Percentiles rank a stretch among this genome's conserved stretches.
These are phyloP conservation scores for Periconia digitata DNA, from an alignment of 2,329 filamentous ascomycete genomes.

Conservation along the genomic window DNA sequence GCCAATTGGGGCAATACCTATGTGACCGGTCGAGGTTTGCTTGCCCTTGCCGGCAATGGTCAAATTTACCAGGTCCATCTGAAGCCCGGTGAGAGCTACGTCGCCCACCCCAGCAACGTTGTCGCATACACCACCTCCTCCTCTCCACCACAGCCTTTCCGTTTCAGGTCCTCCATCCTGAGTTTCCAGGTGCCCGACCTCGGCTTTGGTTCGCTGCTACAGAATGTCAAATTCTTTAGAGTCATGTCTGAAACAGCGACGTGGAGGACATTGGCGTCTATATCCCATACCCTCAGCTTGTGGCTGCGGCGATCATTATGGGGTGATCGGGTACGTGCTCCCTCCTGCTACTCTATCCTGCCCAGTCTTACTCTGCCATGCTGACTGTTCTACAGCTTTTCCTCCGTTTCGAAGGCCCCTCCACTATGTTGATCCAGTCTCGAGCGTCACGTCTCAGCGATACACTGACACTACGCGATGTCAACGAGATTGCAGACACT, in stretches of 20 bases:
- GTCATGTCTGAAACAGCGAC: constrained; percentile 70
- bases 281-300: constrained; percentile 71
- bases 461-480: constrained; percentile 72
- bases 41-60: constrained; percentile 81
- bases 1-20: constrained; percentile 91
- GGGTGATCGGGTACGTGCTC: constrained; percentile 73
- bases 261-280: constrained; percentile 70
- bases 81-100: constrained; percentile 81
- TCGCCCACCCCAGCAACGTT: constrained; percentile 87
- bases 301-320: constrained; percentile 80
- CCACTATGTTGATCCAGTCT: constrained; percentile 83
- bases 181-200: constrained; percentile 75
- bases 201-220: constrained; percentile 64
- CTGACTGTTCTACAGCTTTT: constrained; percentile 60
- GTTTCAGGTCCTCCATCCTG: constrained; percentile 76
- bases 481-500: constrained; percentile 86
- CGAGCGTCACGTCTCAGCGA: constrained; percentile 79
- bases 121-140: constrained; percentile 83
- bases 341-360: background rate
- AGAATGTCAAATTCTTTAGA: constrained; percentile 71
- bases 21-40: constrained; percentile 82
- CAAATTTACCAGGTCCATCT: constrained; percentile 87
- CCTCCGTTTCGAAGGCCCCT: constrained; percentile 83
- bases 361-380: constrained; percentile 11
- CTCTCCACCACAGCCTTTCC: constrained; percentile 77